Evolutionary conservation across 2,329 filamentous ascomycete species (phyloP), one percentile per base, ranked within the genome.

Genomic region (Phyllosticta paracitricarpa): DNA sequence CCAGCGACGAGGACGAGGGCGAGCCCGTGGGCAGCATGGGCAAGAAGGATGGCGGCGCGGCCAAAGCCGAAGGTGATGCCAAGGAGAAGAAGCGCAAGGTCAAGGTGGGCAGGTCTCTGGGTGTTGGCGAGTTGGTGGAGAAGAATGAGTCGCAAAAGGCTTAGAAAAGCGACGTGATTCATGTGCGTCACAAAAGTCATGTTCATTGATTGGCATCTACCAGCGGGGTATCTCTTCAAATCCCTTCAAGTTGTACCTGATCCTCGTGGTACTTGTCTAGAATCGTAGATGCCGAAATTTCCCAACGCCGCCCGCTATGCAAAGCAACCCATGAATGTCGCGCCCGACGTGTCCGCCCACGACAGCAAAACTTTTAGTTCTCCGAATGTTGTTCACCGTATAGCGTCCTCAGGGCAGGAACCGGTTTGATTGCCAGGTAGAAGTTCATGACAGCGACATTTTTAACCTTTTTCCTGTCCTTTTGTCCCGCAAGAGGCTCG

Each of bases 71-170:
- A 62, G 73, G 80, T 54, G 77, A 75, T 24, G 77, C 73, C 48
- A 71, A 75, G 61, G 76, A 74, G 62, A 76, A 76, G 64, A 76
- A 75, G 68, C 86, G 84, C 72, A 89, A 88, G 84, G 81, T 88
- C 65, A 92, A 90, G 77, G 88, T 97, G 57, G 92, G 92, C 17
- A 80, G 91, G 68, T 82, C 81, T 0, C 72, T 95, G 57, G 92
- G 92, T 1, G 91, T 96, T 0, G 89, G 72, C 2, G 87, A 88
- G 66, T 74, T 91, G 70, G 86, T 91, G 24, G 88, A 91, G 78
- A 85, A 84, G 77, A 83, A 84, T 64, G 86, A 88, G 75, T 26
- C 54, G 17, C 54, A 61, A 24, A 55, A 54, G 19, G 53, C 54
- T 53, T 61, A 48, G 14, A 3, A 22, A 54, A 28, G 52, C 14